Evolutionary conservation across 1,284 basidiomycete species (phyloP).

Genomic region (Paramarasmius palmivorus): DNA sequence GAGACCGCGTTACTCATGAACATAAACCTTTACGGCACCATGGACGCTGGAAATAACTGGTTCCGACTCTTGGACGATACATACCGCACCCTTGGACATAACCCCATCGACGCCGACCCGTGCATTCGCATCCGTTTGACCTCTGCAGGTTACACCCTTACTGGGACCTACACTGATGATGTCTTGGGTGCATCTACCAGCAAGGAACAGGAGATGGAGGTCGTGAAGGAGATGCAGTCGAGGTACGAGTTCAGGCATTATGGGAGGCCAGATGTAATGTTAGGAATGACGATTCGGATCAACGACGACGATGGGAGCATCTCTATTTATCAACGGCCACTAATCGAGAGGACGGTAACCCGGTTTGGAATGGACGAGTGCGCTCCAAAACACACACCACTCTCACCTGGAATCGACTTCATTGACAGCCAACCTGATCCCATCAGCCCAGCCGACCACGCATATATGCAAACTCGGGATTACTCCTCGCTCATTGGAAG

Average conservation of each 20-base stretch:
- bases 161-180: slow-evolving; percentile 8
- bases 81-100: not conserved
- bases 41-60: slow-evolving; percentile 8
- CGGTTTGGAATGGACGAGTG: not conserved
- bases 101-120: slow-evolving; percentile 2
- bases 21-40: slow-evolving; percentile 9
- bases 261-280: not conserved
- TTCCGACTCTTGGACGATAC: not conserved
- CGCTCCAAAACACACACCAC: no score
- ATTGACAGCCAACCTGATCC: not conserved
- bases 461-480: slow-evolving; percentile 3
- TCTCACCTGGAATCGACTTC: not conserved
- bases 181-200: slow-evolving; percentile 4
- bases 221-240: not conserved
- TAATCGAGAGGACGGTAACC: not conserved
- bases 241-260: not conserved
- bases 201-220: not conserved
- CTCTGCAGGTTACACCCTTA: not conserved
- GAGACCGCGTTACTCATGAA: not conserved
- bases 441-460: not conserved
- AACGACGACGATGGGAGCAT: not conserved
- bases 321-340: slow-evolving; percentile 1
- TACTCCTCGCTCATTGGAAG: not conserved
- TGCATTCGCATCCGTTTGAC: not conserved
- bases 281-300: not conserved